Conservation (phyloP, 129 eudicot genomes). For the Artemisia argyi region DNA sequence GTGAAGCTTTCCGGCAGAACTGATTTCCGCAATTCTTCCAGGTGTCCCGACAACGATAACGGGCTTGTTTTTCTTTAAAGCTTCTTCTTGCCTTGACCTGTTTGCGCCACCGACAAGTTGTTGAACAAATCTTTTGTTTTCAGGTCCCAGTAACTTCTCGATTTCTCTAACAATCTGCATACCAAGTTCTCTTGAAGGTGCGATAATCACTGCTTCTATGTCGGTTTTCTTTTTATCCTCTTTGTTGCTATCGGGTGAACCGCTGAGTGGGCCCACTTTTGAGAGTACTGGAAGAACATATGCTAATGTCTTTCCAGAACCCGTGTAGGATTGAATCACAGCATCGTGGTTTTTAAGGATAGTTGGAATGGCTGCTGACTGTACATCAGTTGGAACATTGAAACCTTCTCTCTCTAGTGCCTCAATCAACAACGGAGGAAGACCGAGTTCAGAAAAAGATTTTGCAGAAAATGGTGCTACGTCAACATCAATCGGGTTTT, state of each 20-base stretch:
- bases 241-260: conserved; percentile 21
- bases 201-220: conserved; percentile 87
- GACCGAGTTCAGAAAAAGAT: conserved; percentile 92
- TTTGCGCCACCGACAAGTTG: conserved; percentile 99
- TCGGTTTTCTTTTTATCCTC: conserved; percentile 46
- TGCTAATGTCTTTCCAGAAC: conserved; percentile 91
- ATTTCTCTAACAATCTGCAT: conserved; percentile 96
- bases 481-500: conserved; percentile 45
- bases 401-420: conserved; percentile 79
- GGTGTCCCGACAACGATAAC: conserved; percentile 91
- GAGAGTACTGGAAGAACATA: conserved; percentile 92
- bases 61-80: conserved; percentile 83
- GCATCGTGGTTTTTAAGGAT: conserved; percentile 74
- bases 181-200: conserved; percentile 94
- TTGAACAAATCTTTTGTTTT: conserved; percentile 71
- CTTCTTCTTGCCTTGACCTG: conserved; percentile 83
- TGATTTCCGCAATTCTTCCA: conserved; percentile 87
- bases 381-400: conserved; percentile 79
- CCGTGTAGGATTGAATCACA: conserved; percentile 93
- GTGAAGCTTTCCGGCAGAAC: conserved; percentile 86
- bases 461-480: conserved; percentile 84
- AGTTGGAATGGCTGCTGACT: conserved; percentile 86
- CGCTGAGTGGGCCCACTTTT: conserved; percentile 61
- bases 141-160: conserved; percentile 87
- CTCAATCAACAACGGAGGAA: conserved; percentile 69